phyloP scores from a whole-genome alignment of 768 basidiomycete genomes.

The Tricholoma sp. region DNA sequence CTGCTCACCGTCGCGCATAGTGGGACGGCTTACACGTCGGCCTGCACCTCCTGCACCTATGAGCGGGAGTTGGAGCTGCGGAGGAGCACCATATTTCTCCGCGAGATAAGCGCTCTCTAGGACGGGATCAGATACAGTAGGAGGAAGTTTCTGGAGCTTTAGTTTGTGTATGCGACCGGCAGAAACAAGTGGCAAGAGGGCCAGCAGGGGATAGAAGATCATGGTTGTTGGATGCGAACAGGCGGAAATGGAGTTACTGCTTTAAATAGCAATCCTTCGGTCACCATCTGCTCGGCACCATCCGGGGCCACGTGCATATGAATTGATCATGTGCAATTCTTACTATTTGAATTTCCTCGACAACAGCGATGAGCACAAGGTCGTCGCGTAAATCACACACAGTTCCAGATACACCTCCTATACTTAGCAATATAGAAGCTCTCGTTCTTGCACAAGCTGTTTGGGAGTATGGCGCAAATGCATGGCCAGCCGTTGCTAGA shows the following conservation, averaged over 20 bases:
- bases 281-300: background rate
- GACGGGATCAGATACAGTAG: constrained; percentile 52
- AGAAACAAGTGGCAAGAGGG: constrained; percentile 46
- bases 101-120: constrained; percentile 82
- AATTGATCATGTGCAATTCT: too few relatives aligned
- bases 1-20: constrained; percentile 42
- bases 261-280: background rate
- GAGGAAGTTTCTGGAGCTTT: constrained; percentile 83
- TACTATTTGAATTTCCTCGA: background rate
- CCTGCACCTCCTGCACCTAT: constrained; percentile 73
- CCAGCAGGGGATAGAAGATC: constrained; percentile 33
- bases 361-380: constrained; percentile 25
- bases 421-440: constrained; percentile 49
- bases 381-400: constrained; percentile 16
- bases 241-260: background rate
- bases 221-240: constrained; percentile 31
- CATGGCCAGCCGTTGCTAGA: constrained; percentile 65
- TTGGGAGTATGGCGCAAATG: constrained; percentile 69
- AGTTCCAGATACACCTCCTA: constrained; percentile 14
- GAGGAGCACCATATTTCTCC: constrained; percentile 81
- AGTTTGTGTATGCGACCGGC: constrained; percentile 70
- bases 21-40: constrained; percentile 44
- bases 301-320: too few relatives aligned
- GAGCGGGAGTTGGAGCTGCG: constrained; percentile 46
- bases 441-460: constrained; percentile 85